Percentiles rank a stretch among this genome's conserved stretches.
Conservation (phyloP, 805 yeast genomes). For the Metschnikowia matae region DNA sequence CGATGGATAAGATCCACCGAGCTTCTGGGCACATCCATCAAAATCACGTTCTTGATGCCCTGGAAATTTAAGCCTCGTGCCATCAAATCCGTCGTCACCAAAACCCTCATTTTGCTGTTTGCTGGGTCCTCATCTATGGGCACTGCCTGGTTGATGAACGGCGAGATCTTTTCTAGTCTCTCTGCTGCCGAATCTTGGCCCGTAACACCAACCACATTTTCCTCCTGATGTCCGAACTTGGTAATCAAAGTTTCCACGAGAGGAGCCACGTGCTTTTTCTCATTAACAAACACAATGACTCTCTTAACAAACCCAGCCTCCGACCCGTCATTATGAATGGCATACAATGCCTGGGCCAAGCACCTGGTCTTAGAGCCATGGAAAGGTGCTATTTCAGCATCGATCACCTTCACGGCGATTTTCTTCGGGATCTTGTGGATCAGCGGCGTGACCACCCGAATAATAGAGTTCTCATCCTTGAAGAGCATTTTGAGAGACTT, state of each 20-base stretch:
- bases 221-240: constrained; percentile 31
- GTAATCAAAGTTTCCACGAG: constrained; percentile 51
- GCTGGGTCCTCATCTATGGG: constrained; percentile 29
- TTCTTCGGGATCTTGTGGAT: constrained; percentile 80
- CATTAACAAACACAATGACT: constrained; percentile 80
- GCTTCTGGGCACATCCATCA: constrained; percentile 81
- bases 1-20: constrained; percentile 87
- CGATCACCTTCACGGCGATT: constrained; percentile 68
- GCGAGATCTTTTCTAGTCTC: constrained; percentile 52
- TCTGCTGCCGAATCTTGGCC: constrained; percentile 62
- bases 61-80: constrained; percentile 89
- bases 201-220: constrained; percentile 59
- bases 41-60: constrained; percentile 73
- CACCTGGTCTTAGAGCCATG: constrained; percentile 81
- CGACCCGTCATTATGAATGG: constrained; percentile 78
- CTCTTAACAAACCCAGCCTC: constrained; percentile 75
- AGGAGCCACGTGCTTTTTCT: constrained; percentile 56
- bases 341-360: constrained; percentile 81
- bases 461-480: constrained; percentile 50
- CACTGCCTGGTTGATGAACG: constrained; percentile 62
- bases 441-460: constrained; percentile 70
- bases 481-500: constrained; percentile 54
- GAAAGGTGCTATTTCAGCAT: constrained; percentile 74
- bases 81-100: constrained; percentile 83
- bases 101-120: constrained; percentile 50